Conservation (phyloP, 192 early-diverging fungal species). For the Coemansia sp. region DNA sequence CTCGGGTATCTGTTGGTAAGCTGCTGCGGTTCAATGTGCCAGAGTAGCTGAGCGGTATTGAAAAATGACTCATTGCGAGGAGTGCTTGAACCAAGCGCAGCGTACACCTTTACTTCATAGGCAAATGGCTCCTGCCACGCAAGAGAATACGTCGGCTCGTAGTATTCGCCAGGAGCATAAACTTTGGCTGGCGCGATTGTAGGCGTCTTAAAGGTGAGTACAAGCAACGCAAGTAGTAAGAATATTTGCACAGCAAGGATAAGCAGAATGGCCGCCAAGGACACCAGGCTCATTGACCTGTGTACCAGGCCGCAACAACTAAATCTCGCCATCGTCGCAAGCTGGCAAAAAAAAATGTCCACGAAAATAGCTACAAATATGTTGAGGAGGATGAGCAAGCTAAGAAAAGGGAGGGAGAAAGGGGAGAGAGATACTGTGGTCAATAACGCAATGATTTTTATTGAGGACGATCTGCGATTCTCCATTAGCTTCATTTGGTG, state of each 20-base stretch:
- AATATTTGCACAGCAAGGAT: background rate
- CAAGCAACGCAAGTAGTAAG: background rate
- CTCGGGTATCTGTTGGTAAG: conserved; percentile 10
- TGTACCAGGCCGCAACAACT: background rate
- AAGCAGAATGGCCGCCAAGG: background rate
- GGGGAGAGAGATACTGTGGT: background rate
- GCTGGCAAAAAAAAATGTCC: background rate
- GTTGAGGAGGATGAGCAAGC: background rate
- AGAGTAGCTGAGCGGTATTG: background rate
- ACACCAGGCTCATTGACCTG: background rate
- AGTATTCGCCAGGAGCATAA: background rate
- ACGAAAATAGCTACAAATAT: background rate
- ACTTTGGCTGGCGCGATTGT: background rate
- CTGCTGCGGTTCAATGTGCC: background rate
- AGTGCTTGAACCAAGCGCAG: background rate
- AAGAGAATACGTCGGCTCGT: background rate
- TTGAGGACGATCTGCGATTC: background rate
- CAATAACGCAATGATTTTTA: background rate
- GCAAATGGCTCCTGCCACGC: background rate
- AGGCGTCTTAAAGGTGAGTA: background rate
- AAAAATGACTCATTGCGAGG: background rate
- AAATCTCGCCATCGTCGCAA: background rate
- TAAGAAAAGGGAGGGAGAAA: background rate
- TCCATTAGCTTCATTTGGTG: background rate
- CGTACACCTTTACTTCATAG: conserved; percentile 17